Base-by-base conservation (phyloP, 2,329 filamentous ascomycete species). In the Coleophoma cylindrospora region DNA sequence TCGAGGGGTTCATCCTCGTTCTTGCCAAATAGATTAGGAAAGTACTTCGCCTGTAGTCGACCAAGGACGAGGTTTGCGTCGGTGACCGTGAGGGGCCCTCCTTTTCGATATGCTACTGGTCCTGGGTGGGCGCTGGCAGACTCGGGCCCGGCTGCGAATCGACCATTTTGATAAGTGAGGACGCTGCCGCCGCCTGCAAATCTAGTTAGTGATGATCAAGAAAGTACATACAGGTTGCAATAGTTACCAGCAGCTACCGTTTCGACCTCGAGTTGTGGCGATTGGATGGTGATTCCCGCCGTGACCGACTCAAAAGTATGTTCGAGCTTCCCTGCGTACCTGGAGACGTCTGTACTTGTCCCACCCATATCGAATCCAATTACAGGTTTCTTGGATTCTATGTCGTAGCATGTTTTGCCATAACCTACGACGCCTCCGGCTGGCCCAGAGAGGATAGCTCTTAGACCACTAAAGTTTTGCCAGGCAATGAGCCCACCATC, bases 11-110 rank as follows among this genome's bases (percentile, higher is more conserved):
- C 80, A 48, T 96, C 77, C 64, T 96, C 91, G 36, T 91, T 86
- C 64, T 89, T 86, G 43, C 91, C 91, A 60, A 96, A 96, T 51
- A 96, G 96, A 65, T 91, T 91, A 0, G 91, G 91, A 63, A 96
- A 96, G 73, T 91, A 94, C 52, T 94, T 88, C 0, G 91, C 90
- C 1, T 95, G 70, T 5, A 96, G 73, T 36, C 91, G 79, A 0
- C 91, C 90, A 0, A 96, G 79, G 58, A 90, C 89, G 5, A 96
- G 68, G 59, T 96, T 96, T 1, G 91, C 91, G 65, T 96, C 91
- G 0, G 91, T 96, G 19, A 96, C 91, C 0, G 91, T 92, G 4
- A 92, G 76, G 3, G 91, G 91, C 0, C 91, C 91, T 0, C 86
- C 88, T 66, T 96, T 96, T 22, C 90, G 80, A 67, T 96, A 96